phyloP scores from a whole-genome alignment of 2,329 filamentous ascomycete species.

The Geoglossum cookeanum region DNA sequence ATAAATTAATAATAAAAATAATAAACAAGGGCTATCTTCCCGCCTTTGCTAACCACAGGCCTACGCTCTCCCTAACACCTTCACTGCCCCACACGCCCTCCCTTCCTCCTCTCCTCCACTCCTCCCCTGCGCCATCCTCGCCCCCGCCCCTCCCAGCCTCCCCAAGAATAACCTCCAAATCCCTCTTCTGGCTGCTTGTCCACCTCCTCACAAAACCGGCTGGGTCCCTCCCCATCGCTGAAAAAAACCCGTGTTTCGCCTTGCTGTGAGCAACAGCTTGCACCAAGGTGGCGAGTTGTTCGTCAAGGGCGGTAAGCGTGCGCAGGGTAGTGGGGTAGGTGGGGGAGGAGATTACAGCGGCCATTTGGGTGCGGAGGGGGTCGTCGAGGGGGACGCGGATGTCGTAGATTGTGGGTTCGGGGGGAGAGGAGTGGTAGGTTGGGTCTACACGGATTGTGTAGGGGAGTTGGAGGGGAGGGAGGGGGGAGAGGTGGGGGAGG shows the following conservation, averaged over 20 bases:
- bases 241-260: constrained; percentile 78
- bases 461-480: constrained; percentile 63
- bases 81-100: constrained; percentile 44
- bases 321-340: constrained; percentile 53
- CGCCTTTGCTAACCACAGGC: constrained; percentile 36
- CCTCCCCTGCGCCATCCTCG: constrained; percentile 31
- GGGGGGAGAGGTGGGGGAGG: constrained; percentile 54
- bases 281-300: constrained; percentile 65
- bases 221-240: constrained; percentile 59
- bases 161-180: constrained; percentile 73
- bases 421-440: constrained; percentile 47
- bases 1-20: no score
- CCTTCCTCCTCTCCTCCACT: constrained; percentile 47
- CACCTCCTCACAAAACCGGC: constrained; percentile 70
- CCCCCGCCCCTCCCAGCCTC: constrained; percentile 29
- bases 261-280: constrained; percentile 72
- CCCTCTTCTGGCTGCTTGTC: constrained; percentile 78
- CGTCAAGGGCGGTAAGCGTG: constrained; percentile 59
- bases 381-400: constrained; percentile 65
- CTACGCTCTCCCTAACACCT: constrained; percentile 41
- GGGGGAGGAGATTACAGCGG: constrained; percentile 20
- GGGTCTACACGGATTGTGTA: constrained; percentile 92
- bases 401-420: constrained; percentile 50
- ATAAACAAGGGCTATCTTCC: constrained; percentile 5
- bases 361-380: constrained; percentile 49